Base-by-base conservation (phyloP, 345 rosid genomes). In the Draba incana region DNA sequence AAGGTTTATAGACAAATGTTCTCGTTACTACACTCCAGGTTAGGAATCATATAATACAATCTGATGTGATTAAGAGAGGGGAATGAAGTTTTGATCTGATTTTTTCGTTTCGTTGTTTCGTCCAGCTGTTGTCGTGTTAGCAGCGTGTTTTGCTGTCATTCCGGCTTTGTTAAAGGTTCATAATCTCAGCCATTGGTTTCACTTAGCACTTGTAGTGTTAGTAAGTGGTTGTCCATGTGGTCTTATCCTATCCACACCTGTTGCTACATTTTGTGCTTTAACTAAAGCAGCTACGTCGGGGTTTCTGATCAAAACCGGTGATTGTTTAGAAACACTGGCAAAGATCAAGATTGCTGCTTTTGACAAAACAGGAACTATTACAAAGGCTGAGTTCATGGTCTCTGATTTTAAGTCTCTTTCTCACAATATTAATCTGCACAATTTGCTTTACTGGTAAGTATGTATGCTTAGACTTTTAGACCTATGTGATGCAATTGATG, bases 181-280 rank as follows among this genome's bases (percentile, higher is more conserved):
- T 0, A 70, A 85, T 70, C 76, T 28, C 12, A 72, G 69, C 12
- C 79, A 81, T 10, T 90, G 96, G 97, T 72, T 93, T 70, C 83
- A 78, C 55, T 78, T 93, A 67, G 88, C 97, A 62, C 65, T 93
- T 48, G 98, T 90, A 4, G 85, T 88, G 25, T 52, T 93, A 65
- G 98, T 93, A 28, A 90, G 96, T 13, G 93, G 89, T 52, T 93
- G 98, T 41, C 98, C 97, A 10, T 93, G 98, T 61, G 92, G 89
- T 15, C 88, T 93, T 10, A 76, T 93, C 62, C 83, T 93, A 44
- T 90, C 98, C 10, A 93, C 98, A 25, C 98, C 98, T 0, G 88
- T 90, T 41, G 97, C 86, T 47, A 90, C 86, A 30, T 93, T 86
- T 68, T 93, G 98, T 70, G 96, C 94, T 28, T 90, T 93, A 14